Percentiles rank a stretch among this genome's conserved stretches.
Conservation (phyloP, 768 basidiomycete species). For the Boletus rubescentipes region DNA sequence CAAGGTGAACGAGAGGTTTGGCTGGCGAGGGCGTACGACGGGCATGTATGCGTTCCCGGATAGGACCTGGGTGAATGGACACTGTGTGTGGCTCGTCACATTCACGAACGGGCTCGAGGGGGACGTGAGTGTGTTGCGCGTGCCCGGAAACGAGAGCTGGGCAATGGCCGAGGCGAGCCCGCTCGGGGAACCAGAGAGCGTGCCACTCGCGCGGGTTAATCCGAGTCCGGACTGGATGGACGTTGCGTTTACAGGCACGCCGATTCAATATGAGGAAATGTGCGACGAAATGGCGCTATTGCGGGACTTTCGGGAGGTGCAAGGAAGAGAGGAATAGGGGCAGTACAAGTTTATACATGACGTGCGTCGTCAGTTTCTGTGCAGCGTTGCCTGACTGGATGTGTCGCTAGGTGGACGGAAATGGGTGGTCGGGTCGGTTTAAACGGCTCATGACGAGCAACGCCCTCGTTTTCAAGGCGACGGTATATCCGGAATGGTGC, state of each 20-base stretch:
- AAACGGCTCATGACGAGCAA: conserved; percentile 63
- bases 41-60: conserved; percentile 46
- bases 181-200: conserved; percentile 35
- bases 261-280: conserved; percentile 40
- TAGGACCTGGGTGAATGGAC: conserved; percentile 49
- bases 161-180: conserved; percentile 13
- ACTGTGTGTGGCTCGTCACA: conserved; percentile 49
- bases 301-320: conserved; percentile 50
- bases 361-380: conserved; percentile 33
- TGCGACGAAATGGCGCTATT: conserved; percentile 46
- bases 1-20: conserved; percentile 58
- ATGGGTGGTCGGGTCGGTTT: conserved; percentile 70
- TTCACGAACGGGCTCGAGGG: conserved; percentile 41
- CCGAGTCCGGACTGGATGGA: conserved; percentile 61
- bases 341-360: conserved; percentile 62
- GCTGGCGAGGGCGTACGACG: conserved; percentile 77
- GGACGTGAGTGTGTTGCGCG: conserved; percentile 40
- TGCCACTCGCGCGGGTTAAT: conserved; percentile 44
- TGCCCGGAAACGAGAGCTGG: conserved; percentile 1
- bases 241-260: conserved; percentile 51
- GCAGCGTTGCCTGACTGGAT: neutral
- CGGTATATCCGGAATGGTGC: conserved; percentile 74
- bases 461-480: conserved; percentile 65
- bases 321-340: conserved; percentile 47
- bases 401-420: conserved; percentile 53